Base-by-base conservation (phyloP, 2,329 filamentous ascomycete species). In the Metarhizium humberi region DNA sequence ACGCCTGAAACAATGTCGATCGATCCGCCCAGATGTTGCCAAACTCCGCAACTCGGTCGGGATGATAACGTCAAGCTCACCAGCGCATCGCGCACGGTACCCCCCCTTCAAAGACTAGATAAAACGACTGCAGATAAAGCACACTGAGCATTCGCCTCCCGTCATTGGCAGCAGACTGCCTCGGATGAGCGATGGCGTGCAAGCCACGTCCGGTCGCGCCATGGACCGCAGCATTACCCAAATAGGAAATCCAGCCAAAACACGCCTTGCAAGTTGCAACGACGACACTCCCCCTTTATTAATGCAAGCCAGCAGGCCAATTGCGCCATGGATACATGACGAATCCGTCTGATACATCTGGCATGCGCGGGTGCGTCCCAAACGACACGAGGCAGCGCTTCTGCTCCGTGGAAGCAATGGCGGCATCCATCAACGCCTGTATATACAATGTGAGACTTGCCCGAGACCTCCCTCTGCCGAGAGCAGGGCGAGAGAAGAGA, bases 111-210 rank as follows among this genome's bases (percentile, higher is more conserved):
- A 25, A 25, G 25, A 25, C 25, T 25, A 25, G 25, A 25, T 25
- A 25, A 25, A 34, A 34, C 32, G 7, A 34, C 32, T 1, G 32
- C 32, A 34, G 32, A 34, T 34, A 11, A 34, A 34, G 7, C 25
- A 25, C 25, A 25, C 25, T 25, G 25, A 25, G 25, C 25, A 25
- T 25, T 25, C 25, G 25, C 25, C 25, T 25, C 25, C 25, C 25
- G 1, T 1, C 25, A 25, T 25, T 25, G 25, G 25, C 4, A 25
- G 25, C 25, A 25, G 25, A 25, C 25, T 25, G 25, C 25, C 50
- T 42, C 34, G 34, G 46, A 47, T 51, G 36, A 51, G 47, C 47
- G 48, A 55, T 55, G 53, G 30, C 53, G 53, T 55, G 53, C 53
- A 55, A 49, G 36, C 53, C 40, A 50, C 16, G 29, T 10, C 10